Conservation (phyloP, 805 yeast genomes). For the Suhomyces faveliae region DNA sequence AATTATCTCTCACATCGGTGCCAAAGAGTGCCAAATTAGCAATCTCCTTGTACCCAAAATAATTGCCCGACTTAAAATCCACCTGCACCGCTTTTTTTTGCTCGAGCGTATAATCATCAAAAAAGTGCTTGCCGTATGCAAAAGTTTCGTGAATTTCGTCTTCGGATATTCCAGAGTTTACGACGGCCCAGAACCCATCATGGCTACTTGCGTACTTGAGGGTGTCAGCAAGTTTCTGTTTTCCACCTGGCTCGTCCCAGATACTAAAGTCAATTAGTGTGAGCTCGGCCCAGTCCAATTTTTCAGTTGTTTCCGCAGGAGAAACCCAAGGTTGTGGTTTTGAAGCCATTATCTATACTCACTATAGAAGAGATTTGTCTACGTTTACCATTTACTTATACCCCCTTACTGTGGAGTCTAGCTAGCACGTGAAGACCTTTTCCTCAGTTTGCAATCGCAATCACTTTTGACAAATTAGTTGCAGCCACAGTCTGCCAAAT, state of each 20-base stretch:
- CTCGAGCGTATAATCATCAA: constrained; percentile 21
- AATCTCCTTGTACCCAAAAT: constrained; percentile 32
- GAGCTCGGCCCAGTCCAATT: constrained; percentile 33
- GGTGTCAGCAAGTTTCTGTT: constrained; percentile 25
- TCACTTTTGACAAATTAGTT: not conserved
- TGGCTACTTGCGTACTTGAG: constrained; percentile 25
- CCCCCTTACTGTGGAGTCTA: not conserved
- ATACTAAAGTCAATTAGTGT: constrained; percentile 24
- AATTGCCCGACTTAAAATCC: constrained; percentile 28
- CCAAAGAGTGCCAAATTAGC: constrained; percentile 32
- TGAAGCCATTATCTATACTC: not conserved
- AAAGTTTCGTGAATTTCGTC: constrained; percentile 26
- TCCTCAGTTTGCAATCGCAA: not conserved
- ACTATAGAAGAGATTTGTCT: not conserved
- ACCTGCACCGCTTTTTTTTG: constrained; percentile 26
- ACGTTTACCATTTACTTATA: not conserved
- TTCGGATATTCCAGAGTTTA: constrained; percentile 23
- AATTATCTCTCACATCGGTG: constrained; percentile 28
- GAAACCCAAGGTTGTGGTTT: constrained; percentile 20
- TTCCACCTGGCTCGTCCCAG: constrained; percentile 27
- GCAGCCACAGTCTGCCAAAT: constrained; percentile 1
- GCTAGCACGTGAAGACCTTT: not conserved
- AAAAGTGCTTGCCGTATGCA: constrained; percentile 28
- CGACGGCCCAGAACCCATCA: constrained; percentile 34
- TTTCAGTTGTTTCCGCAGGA: constrained; percentile 25